Evolutionary conservation across 176 grass and related monocot genomes (phyloP).

Genomic region (Cenchrus fungigraminus): DNA sequence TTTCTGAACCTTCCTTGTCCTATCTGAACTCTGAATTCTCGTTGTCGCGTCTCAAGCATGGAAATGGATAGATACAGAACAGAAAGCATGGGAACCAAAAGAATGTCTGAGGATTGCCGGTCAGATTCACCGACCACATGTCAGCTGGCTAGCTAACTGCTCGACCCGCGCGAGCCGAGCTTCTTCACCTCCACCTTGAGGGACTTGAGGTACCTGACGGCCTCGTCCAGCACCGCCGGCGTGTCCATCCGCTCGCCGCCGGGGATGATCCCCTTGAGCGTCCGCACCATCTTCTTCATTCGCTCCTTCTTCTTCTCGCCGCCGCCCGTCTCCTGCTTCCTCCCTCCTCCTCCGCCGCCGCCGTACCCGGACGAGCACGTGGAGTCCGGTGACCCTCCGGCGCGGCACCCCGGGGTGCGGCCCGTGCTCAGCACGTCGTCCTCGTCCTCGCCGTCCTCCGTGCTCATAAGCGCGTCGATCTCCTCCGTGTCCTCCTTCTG

Average conservation of each 20-base stretch:
- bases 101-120: too few species aligned
- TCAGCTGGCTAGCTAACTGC: slow-evolving; percentile 18
- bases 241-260: slow-evolving; percentile 87
- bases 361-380: slow-evolving; percentile 76
- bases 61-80: too few species aligned
- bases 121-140: background rate
- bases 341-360: background rate
- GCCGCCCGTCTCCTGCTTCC: background rate
- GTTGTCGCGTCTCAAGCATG: too few species aligned
- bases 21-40: too few species aligned
- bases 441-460: slow-evolving; percentile 81
- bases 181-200: slow-evolving; percentile 93
- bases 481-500: slow-evolving; percentile 87
- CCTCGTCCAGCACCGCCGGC: slow-evolving; percentile 86
- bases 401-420: slow-evolving; percentile 67
- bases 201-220: slow-evolving; percentile 84
- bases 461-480: slow-evolving; percentile 92
- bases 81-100: too few species aligned
- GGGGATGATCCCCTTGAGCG: slow-evolving; percentile 85
- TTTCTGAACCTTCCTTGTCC: too few species aligned
- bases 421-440: slow-evolving; percentile 92
- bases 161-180: slow-evolving; percentile 45
- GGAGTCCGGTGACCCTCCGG: slow-evolving; percentile 66
- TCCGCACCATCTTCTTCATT: slow-evolving; percentile 96
- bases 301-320: slow-evolving; percentile 59